These are phyloP conservation scores for Leptographium lundbergii DNA, from an alignment of 2,329 filamentous ascomycete species.

Conservation along the genomic window DNA sequence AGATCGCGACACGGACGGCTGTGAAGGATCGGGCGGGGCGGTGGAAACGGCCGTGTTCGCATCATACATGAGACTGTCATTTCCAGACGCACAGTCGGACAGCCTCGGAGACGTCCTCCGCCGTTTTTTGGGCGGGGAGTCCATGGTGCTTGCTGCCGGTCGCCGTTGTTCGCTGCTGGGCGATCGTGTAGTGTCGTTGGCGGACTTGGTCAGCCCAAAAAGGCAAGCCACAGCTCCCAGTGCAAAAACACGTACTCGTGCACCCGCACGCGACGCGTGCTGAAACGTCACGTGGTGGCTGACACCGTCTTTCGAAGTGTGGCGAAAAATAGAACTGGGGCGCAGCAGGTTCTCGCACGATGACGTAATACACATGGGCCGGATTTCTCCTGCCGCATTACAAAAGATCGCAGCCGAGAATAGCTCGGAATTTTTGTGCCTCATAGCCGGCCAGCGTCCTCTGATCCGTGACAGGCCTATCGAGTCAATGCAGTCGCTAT, in stretches of 20 bases:
- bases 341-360: background rate
- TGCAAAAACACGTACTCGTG: background rate
- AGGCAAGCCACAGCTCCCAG: background rate
- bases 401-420: background rate
- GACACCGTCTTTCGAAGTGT: background rate
- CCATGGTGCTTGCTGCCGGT: slow-evolving; percentile 23
- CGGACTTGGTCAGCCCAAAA: background rate
- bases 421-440: background rate
- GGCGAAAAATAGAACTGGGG: background rate
- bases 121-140: slow-evolving; percentile 49
- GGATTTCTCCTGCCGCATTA: background rate
- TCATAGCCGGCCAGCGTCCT: background rate
- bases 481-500: background rate
- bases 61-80: background rate
- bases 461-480: background rate
- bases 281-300: background rate
- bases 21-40: slow-evolving; percentile 19
- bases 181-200: background rate
- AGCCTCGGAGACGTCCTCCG: slow-evolving; percentile 48
- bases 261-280: slow-evolving; percentile 4
- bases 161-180: background rate
- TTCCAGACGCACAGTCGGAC: slow-evolving; percentile 20
- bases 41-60: slow-evolving; percentile 17
- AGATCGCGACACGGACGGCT: slow-evolving; percentile 7
- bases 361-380: background rate